phyloP scores from a whole-genome alignment of 2,329 filamentous ascomycete species.

The Mollisia scopiformis region DNA sequence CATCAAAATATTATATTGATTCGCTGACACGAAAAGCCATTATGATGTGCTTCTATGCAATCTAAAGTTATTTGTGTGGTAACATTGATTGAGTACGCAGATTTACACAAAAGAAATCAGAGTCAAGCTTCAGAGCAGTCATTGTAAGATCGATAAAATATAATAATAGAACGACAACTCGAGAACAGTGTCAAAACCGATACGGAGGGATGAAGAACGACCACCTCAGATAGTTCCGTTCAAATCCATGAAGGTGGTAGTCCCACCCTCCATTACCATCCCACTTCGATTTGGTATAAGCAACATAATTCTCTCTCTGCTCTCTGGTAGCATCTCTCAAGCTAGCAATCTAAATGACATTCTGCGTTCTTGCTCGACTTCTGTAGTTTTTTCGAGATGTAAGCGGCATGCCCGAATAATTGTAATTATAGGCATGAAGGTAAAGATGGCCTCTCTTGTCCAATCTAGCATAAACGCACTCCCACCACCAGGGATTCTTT shows the following conservation, averaged over 20 bases:
- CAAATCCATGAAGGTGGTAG: not conserved
- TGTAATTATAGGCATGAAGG: not conserved
- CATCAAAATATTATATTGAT: too few relatives aligned
- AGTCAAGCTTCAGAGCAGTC: too few relatives aligned
- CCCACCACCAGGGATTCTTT: slow-evolving; percentile 1
- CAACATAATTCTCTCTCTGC: not conserved
- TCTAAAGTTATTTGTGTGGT: too few relatives aligned
- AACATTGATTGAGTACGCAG: too few relatives aligned
- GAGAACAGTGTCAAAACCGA: too few relatives aligned
- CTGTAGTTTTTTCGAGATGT: not conserved
- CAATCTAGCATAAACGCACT: not conserved
- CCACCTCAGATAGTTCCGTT: not conserved
- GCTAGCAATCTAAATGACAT: slow-evolving; percentile 1
- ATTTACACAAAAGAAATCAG: too few relatives aligned
- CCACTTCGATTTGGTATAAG: not conserved
- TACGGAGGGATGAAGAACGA: not conserved
- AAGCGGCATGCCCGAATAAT: not conserved
- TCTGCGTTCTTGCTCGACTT: not conserved
- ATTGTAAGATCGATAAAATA: too few relatives aligned
- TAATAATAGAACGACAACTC: too few relatives aligned
- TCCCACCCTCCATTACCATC: not conserved
- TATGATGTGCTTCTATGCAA: too few relatives aligned
- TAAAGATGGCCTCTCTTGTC: not conserved
- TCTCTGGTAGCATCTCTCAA: not conserved
- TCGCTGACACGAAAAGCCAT: too few relatives aligned